These are phyloP conservation scores for Apiotrichum gamsii DNA, from an alignment of 1,284 basidiomycete genomes.

Conservation along the genomic window DNA sequence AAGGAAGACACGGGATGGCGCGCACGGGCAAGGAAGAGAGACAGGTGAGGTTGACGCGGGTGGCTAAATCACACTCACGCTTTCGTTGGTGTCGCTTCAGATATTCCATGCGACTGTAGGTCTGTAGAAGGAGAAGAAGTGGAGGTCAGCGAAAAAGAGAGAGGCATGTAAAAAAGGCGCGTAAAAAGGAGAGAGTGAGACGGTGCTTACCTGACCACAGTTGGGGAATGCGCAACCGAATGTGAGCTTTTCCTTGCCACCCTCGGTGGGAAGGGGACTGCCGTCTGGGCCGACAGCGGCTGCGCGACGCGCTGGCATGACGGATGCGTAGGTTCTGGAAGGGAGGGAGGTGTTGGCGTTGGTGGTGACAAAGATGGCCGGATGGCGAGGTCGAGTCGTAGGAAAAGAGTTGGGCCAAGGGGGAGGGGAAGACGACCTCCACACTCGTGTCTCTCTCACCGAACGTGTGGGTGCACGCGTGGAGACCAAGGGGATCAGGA, in stretches of 20 bases:
- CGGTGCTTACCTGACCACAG: slow-evolving; percentile 38
- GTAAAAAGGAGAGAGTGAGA: neutral
- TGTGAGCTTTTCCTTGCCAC: slow-evolving; percentile 42
- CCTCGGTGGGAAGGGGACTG: slow-evolving; percentile 16
- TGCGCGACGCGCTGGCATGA: slow-evolving; percentile 19
- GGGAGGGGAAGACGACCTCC: too few relatives aligned
- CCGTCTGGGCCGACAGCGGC: slow-evolving; percentile 15
- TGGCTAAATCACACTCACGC: slow-evolving; percentile 33
- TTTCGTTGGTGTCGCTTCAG: slow-evolving; percentile 47
- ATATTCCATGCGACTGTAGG: slow-evolving; percentile 47
- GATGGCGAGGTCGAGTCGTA: slow-evolving; percentile 7
- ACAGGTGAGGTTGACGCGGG: neutral
- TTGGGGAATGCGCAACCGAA: slow-evolving; percentile 41
- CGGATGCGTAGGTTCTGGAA: too few relatives aligned
- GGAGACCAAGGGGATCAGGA: too few relatives aligned
- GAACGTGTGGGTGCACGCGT: too few relatives aligned
- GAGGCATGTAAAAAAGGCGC: too few relatives aligned
- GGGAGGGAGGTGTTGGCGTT: neutral
- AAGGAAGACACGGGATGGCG: neutral
- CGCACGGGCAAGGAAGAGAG: neutral
- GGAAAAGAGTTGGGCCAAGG: too few relatives aligned
- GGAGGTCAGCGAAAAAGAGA: too few relatives aligned
- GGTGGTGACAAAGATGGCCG: neutral
- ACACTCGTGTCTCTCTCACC: too few relatives aligned
- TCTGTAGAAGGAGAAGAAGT: too few relatives aligned